A percentile compares a stretch with the other conserved stretches of the same genome.
phyloP scores from a whole-genome alignment of 2,329 filamentous ascomycete genomes.

The Albifimbria verrucaria region DNA sequence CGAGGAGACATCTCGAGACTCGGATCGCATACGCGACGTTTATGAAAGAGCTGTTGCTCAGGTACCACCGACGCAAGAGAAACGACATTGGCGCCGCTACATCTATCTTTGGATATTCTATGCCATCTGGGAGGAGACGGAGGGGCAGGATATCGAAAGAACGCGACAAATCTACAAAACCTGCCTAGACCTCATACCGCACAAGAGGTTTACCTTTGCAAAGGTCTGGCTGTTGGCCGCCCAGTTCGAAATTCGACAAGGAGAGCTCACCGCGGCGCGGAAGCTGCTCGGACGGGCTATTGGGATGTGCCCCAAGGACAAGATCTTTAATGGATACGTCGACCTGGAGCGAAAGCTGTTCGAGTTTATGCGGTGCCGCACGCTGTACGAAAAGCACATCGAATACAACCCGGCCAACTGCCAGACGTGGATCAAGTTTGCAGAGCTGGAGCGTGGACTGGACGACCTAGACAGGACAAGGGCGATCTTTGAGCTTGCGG shows the following conservation, averaged over 20 bases:
- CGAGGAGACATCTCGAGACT: conserved; percentile 81
- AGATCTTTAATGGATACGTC: conserved; percentile 89
- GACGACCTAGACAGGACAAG: conserved; percentile 86
- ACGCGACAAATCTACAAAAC: conserved; percentile 89
- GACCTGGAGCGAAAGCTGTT: conserved; percentile 90
- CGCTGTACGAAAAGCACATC: conserved; percentile 89
- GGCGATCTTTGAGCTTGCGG: conserved; percentile 88
- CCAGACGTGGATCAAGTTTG: conserved; percentile 95
- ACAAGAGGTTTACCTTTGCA: conserved; percentile 96
- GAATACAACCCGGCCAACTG: conserved; percentile 88
- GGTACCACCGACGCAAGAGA: conserved; percentile 90
- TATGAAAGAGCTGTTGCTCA: conserved; percentile 97
- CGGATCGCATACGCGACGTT: conserved; percentile 81
- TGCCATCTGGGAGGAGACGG: conserved; percentile 89
- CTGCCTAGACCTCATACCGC: conserved; percentile 82
- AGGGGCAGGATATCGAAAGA: conserved; percentile 72
- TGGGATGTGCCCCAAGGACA: conserved; percentile 94
- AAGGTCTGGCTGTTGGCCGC: conserved; percentile 95
- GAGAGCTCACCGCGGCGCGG: conserved; percentile 73
- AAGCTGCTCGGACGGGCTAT: conserved; percentile 89
- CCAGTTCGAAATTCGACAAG: conserved; percentile 88
- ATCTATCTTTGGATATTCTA: conserved; percentile 99
- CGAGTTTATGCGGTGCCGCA: conserved; percentile 88
- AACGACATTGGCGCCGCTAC: conserved; percentile 94
- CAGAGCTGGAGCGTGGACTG: conserved; percentile 85